phyloP scores from a whole-genome alignment of 352 stramenopile genomes.

The Pythium angustatum region DNA sequence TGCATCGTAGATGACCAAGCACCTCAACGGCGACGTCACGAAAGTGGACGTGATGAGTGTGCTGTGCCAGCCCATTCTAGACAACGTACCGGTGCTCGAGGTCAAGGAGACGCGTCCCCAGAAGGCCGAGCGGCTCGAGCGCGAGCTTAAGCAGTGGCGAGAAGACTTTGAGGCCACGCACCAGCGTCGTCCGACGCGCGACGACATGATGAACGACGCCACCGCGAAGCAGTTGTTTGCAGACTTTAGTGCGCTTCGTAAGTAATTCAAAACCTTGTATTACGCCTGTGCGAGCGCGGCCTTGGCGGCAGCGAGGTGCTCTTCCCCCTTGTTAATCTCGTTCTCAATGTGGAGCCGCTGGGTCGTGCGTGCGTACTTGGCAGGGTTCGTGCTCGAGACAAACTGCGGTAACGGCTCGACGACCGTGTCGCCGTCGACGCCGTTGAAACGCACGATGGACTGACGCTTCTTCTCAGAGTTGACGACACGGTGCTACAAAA shows the following conservation, averaged over 20 bases:
- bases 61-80: slow-evolving; percentile 80
- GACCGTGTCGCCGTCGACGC: slow-evolving; percentile 66
- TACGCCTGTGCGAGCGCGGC: slow-evolving; percentile 37
- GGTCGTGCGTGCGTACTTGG: slow-evolving; percentile 51
- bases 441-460: slow-evolving; percentile 85
- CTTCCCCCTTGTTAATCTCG: slow-evolving; percentile 69
- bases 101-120: slow-evolving; percentile 56
- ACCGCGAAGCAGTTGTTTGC: slow-evolving; percentile 63
- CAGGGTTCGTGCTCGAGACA: slow-evolving; percentile 45
- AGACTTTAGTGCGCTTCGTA: slow-evolving; percentile 69
- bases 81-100: slow-evolving; percentile 48
- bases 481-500: slow-evolving; percentile 80
- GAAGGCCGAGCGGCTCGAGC: slow-evolving; percentile 61
- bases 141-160: slow-evolving; percentile 64
- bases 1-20: slow-evolving; percentile 71
- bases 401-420: slow-evolving; percentile 66
- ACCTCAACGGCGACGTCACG: slow-evolving; percentile 46
- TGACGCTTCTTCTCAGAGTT: slow-evolving; percentile 76
- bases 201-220: slow-evolving; percentile 67
- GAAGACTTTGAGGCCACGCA: slow-evolving; percentile 56
- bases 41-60: slow-evolving; percentile 85
- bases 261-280: slow-evolving; percentile 37
- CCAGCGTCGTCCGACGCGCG: slow-evolving; percentile 51
- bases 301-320: slow-evolving; percentile 65
- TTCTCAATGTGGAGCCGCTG: slow-evolving; percentile 40